Base-by-base conservation (phyloP, 75 land plant species). In the Ceratopteris richardii region DNA sequence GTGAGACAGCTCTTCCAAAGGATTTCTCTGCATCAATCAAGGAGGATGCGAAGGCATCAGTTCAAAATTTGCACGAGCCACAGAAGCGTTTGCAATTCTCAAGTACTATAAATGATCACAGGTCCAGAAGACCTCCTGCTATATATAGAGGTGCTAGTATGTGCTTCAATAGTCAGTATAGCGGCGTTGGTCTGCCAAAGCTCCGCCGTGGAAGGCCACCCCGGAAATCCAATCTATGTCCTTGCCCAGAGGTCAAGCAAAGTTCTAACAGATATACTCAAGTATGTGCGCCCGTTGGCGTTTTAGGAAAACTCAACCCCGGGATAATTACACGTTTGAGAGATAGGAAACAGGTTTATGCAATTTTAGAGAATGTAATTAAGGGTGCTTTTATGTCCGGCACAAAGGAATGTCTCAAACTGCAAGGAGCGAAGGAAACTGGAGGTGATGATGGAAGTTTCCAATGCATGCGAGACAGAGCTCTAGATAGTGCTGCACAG, bases 261-360 rank as follows among this genome's bases (percentile, higher is more conserved):
- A 72, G 76, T 37, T 66, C 66, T 30, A 84, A 71, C 51, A 82
- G 76, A 76, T 86, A 77, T 39, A 41, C 79, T 9, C 80, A 78
- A 53, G 50, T 83, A 60, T 75, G 73, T 31, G 82, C 80, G 61
- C 90, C 95, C 6, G 82, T 82, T 70, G 95, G 90, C 17, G 39
- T 89, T 56, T 81, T 90, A 26, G 77, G 75, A 39, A 78, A 64
- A n/a, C 63, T 90, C 52, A 86, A 83, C 51, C 96, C 96, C 53
- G 96, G 96, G 4, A 90, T 90, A 26, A 86, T 90, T 36, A 83
- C 73, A 31, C 77, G 77, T 64, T 81, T 86, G 23, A 73, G 96
- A 58, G 87, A 86, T 23, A 78, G 84, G 27, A 86, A 78, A 58
- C 90, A 86, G 60, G 86, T 90, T 33, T 76, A 64, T 61, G 85